Conservation (phyloP, 108 stramenopile genomes). For the Stephanodiscus triporus region DNA sequence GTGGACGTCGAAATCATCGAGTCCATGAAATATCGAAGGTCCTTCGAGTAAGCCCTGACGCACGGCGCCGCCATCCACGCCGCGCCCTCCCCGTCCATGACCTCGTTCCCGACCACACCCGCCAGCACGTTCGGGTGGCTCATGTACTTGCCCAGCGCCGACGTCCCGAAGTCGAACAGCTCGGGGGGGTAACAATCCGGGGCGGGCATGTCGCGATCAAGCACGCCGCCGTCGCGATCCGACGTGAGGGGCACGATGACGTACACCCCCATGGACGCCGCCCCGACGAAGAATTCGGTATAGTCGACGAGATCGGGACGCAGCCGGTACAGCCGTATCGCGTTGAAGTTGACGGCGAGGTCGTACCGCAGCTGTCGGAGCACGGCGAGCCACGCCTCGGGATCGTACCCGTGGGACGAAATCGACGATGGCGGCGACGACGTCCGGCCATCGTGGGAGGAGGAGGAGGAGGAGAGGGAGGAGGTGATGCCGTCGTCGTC, state of each 20-base stretch:
- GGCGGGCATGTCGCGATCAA: conserved; percentile 48
- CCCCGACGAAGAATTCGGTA: conserved; percentile 50
- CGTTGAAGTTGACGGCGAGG: conserved; percentile 49
- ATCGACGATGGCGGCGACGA: not conserved
- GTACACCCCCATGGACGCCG: conserved; percentile 64
- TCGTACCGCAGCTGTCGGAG: conserved; percentile 53
- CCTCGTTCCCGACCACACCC: conserved; percentile 70
- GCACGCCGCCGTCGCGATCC: conserved; percentile 45
- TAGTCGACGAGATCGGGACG: conserved; percentile 33
- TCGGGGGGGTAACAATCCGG: conserved; percentile 52
- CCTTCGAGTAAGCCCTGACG: conserved; percentile 51
- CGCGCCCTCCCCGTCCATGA: conserved; percentile 61
- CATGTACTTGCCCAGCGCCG: conserved; percentile 26
- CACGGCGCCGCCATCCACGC: conserved; percentile 70
- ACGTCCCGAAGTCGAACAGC: conserved; percentile 54
- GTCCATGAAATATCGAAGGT: conserved; percentile 54
- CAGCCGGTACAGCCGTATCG: conserved; percentile 59
- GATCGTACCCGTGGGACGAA: conserved; percentile 32
- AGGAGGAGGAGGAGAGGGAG: no score
- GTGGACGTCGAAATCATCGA: not conserved
- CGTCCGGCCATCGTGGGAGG: no score
- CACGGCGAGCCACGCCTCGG: conserved; percentile 55
- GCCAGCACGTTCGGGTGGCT: conserved; percentile 62
- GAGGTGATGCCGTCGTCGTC: not conserved
- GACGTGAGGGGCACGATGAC: conserved; percentile 67